Conservation (phyloP, 306 rosid genomes). For the Prunus salicina region DNA sequence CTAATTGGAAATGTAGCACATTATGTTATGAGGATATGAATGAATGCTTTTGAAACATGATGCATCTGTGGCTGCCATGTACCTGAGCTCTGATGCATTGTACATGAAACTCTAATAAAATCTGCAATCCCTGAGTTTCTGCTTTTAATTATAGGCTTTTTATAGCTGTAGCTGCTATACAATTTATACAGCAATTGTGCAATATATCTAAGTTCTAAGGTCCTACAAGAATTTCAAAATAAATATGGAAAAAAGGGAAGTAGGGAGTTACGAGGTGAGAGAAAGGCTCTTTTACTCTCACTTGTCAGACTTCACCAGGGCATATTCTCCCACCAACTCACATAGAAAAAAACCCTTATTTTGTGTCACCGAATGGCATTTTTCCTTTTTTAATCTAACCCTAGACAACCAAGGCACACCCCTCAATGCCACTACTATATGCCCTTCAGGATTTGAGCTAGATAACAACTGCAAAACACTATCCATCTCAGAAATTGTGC, state of each 20-base stretch:
- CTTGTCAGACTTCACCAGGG: conserved; percentile 22
- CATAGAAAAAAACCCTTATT: background rate
- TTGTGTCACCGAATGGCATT: conserved; percentile 6
- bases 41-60: background rate
- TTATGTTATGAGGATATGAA: background rate
- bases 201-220: background rate
- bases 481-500: background rate
- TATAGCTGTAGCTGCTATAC: background rate
- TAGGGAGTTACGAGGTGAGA: conserved; percentile 25
- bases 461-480: background rate
- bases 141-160: background rate
- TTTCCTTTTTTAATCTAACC: background rate
- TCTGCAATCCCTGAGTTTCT: background rate
- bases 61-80: background rate
- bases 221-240: background rate
- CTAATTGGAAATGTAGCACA: too few species aligned
- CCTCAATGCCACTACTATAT: conserved; percentile 19
- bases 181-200: background rate
- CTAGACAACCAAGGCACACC: conserved; percentile 16
- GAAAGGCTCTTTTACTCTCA: conserved; percentile 11
- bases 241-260: conserved; percentile 11
- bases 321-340: conserved; percentile 33
- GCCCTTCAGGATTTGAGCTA: background rate
- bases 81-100: background rate
- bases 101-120: background rate